Conservation (phyloP, 139 green algal species). For the Chlamydomonas incerta region DNA sequence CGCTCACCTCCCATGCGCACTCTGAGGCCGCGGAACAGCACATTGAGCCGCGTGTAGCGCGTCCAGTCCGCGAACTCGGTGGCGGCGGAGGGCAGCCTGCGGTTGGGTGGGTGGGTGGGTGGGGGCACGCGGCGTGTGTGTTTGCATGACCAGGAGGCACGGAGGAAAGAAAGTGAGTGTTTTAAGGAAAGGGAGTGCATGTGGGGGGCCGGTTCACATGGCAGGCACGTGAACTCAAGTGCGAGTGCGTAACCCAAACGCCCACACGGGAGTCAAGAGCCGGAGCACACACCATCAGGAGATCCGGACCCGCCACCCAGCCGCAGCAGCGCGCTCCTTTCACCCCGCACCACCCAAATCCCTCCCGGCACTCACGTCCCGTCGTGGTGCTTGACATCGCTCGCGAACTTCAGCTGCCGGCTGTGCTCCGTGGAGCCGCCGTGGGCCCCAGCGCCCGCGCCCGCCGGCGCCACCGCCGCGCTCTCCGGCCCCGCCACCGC, state of each 20-base stretch:
- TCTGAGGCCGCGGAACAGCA: slow-evolving; percentile 57
- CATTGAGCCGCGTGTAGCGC: slow-evolving; percentile 1
- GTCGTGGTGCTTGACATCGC: slow-evolving; percentile 9
- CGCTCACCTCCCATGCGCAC: slow-evolving; percentile 50
- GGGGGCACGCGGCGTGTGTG: neutral
- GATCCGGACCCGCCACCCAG: too few species aligned
- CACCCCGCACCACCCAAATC: too few species aligned
- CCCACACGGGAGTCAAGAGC: too few species aligned
- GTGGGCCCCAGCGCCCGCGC: neutral
- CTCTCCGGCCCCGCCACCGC: neutral
- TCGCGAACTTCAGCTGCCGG: slow-evolving; percentile 20
- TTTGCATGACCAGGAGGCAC: too few species aligned
- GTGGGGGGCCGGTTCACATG: too few species aligned
- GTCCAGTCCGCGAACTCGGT: slow-evolving; percentile 18
- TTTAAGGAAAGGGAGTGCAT: too few species aligned
- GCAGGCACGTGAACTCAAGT: too few species aligned
- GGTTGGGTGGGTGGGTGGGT: too few species aligned
- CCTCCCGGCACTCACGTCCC: slow-evolving; percentile 1
- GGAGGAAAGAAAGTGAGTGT: too few species aligned
- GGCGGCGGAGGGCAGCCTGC: neutral
- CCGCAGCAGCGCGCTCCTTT: too few species aligned
- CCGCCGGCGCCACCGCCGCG: neutral
- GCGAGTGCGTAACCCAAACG: too few species aligned
- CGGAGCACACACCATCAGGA: too few species aligned
- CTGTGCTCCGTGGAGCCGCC: neutral